Conservation (phyloP, 73 alveolate species). For the Paramecium biaurelia region DNA sequence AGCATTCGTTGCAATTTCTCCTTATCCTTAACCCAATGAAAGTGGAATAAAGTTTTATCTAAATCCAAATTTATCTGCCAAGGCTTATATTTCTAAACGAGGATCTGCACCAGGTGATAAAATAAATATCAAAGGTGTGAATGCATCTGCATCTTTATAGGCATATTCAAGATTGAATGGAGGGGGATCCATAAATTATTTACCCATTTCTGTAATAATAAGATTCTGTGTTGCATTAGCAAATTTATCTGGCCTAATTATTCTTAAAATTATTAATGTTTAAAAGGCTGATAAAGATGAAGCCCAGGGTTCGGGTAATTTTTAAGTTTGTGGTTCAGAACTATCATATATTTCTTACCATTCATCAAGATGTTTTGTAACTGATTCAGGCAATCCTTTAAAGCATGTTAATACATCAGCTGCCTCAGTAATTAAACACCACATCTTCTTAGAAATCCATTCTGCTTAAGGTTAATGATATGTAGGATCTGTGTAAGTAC, state of each 20-base stretch:
- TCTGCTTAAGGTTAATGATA: constrained; percentile 85
- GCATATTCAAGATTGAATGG: constrained; percentile 93
- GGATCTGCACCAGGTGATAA: constrained; percentile 99
- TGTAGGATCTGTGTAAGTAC: constrained; percentile 85
- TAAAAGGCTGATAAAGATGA: constrained; percentile 74
- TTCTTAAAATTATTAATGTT: constrained; percentile 85
- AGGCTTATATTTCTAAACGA: constrained; percentile 86
- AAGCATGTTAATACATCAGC: constrained; percentile 77
- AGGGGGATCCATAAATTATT: constrained; percentile 90
- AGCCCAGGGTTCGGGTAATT: constrained; percentile 91
- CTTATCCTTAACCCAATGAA: constrained; percentile 97
- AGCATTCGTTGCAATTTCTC: constrained; percentile 91
- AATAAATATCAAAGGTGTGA: constrained; percentile 93
- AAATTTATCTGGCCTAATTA: constrained; percentile 96
- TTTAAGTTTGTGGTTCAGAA: constrained; percentile 80
- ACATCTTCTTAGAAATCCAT: constrained; percentile 91
- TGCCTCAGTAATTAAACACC: constrained; percentile 91
- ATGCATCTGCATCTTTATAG: constrained; percentile 88
- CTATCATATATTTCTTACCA: constrained; percentile 93
- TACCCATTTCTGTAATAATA: constrained; percentile 90
- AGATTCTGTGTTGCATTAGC: constrained; percentile 87
- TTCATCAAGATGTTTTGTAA: constrained; percentile 77
- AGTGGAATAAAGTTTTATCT: constrained; percentile 80
- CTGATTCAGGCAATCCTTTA: constrained; percentile 86
- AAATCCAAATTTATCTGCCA: constrained; percentile 83